phyloP scores from a whole-genome alignment of 2,329 filamentous ascomycete genomes.

The Fusarium clavum region DNA sequence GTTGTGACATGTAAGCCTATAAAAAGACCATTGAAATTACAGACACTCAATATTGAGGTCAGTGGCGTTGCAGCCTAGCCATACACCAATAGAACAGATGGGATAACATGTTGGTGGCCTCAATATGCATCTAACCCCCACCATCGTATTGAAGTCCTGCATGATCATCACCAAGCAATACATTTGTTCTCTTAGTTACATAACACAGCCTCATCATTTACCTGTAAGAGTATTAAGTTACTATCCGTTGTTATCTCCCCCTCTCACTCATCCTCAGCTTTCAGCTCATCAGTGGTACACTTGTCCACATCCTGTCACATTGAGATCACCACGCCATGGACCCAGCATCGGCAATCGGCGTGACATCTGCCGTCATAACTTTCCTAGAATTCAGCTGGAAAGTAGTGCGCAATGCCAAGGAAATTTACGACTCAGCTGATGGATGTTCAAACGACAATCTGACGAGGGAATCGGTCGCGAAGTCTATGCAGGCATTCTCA shows the following conservation, averaged over 20 bases:
- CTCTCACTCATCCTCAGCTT: neutral
- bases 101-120: neutral
- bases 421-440: neutral
- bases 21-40: neutral
- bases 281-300: neutral
- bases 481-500: neutral
- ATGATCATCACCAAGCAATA: fast-evolving
- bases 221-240: fast-evolving
- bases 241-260: neutral
- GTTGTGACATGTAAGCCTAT: fast-evolving
- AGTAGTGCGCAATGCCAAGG: neutral
- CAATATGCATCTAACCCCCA: neutral
- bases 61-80: neutral
- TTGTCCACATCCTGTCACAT: neutral
- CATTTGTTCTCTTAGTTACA: fast-evolving
- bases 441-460: neutral
- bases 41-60: neutral
- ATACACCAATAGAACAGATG: fast-evolving
- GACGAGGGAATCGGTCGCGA: neutral
- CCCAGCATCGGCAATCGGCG: neutral
- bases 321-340: fast-evolving
- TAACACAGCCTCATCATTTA: neutral
- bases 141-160: neutral
- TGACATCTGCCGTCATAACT: fast-evolving
- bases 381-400: neutral